These are phyloP conservation scores for Blastocystis sp. DNA, from an alignment of 352 stramenopile species.

Conservation along the genomic window DNA sequence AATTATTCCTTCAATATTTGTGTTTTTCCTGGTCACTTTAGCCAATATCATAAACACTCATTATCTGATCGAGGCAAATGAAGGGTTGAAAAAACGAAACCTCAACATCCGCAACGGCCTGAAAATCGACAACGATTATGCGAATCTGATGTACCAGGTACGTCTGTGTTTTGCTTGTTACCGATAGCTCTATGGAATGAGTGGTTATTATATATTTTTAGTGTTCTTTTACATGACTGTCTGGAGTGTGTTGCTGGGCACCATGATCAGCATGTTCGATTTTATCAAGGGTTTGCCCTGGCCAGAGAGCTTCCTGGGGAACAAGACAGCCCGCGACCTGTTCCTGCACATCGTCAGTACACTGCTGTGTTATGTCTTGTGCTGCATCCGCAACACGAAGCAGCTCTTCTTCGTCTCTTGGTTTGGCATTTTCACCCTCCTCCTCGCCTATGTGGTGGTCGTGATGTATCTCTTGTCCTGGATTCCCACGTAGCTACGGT, in stretches of 20 bases:
- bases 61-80: slow-evolving; percentile 32
- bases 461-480: neutral
- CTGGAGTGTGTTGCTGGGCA: slow-evolving; percentile 27
- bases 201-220: slow-evolving; percentile 33
- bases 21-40: slow-evolving; percentile 5
- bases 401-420: slow-evolving; percentile 49
- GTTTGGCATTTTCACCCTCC: slow-evolving; percentile 46
- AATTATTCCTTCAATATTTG: neutral
- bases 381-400: slow-evolving; percentile 33
- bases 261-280: slow-evolving; percentile 38
- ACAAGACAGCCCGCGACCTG: neutral
- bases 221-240: slow-evolving; percentile 25
- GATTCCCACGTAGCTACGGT: neutral
- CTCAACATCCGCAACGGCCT: neutral
- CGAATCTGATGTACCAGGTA: slow-evolving; percentile 38
- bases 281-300: slow-evolving; percentile 8
- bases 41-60: slow-evolving; percentile 30
- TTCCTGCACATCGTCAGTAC: neutral
- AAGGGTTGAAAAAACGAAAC: neutral
- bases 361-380: neutral
- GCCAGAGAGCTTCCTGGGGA: neutral
- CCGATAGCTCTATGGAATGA: slow-evolving; percentile 14
- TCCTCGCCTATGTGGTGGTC: slow-evolving; percentile 38
- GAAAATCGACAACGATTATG: slow-evolving; percentile 35
- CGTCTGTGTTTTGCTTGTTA: neutral